Percentiles rank a stretch among this genome's conserved stretches.
Conservation (phyloP, 192 early-diverging fungal genomes). For the Piromyces sp. region DNA sequence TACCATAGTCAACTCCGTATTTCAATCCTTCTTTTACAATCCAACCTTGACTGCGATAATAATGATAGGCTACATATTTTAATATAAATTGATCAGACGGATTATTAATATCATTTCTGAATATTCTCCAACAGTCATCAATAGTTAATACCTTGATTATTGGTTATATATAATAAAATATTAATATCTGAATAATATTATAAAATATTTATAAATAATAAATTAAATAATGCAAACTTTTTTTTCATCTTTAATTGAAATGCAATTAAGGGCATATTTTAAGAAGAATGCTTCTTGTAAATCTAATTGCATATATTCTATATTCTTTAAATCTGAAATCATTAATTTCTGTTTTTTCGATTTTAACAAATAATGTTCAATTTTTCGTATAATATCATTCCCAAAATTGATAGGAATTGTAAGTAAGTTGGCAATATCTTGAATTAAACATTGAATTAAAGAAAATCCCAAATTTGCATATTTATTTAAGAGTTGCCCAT, state of each 20-base stretch:
- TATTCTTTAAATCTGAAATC: neutral
- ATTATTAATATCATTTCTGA: neutral
- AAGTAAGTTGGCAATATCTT: neutral
- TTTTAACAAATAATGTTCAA: neutral
- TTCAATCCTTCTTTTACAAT: constrained; percentile 66
- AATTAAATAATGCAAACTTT: constrained; percentile 2
- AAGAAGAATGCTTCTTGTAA: neutral
- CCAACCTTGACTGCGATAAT: constrained; percentile 69
- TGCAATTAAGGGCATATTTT: neutral
- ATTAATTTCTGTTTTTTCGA: neutral
- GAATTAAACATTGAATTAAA: neutral
- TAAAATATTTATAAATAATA: constrained; percentile 21
- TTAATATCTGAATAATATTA: constrained; percentile 1
- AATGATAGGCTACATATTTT: constrained; percentile 61
- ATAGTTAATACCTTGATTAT: neutral
- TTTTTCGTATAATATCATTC: neutral
- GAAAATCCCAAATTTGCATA: neutral
- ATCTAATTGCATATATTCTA: neutral
- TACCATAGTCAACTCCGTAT: constrained; percentile 64
- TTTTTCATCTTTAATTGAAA: neutral
- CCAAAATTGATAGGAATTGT: neutral
- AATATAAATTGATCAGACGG: constrained; percentile 27
- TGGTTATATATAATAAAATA: neutral
- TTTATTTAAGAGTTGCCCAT: constrained; percentile 5
- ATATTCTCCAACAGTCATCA: neutral